Percentiles rank a stretch among this genome's conserved stretches.
Evolutionary conservation across 331 rosid species (phyloP).

Genomic region (Malus hybrid): DNA sequence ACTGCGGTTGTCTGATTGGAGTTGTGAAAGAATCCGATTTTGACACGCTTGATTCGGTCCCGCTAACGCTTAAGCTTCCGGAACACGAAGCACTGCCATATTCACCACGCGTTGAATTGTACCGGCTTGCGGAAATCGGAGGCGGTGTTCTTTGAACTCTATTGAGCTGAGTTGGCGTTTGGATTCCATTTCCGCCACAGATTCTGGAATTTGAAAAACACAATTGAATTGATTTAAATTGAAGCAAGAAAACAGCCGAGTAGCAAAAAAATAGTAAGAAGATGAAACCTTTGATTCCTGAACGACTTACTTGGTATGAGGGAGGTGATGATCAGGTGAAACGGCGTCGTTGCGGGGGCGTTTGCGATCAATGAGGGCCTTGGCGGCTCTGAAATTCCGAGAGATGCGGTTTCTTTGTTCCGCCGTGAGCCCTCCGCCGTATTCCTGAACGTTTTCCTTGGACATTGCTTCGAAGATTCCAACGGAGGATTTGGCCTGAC

Average conservation of each 20-base stretch:
- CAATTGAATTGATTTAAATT: neutral
- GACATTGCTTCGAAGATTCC: neutral
- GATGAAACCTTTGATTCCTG: too few relatives aligned
- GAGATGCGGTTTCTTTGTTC: constrained; percentile 14
- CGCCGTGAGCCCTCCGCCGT: constrained; percentile 20
- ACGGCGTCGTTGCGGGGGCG: too few relatives aligned
- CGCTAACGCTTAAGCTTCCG: neutral
- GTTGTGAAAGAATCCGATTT: constrained; percentile 35
- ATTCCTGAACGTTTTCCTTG: neutral
- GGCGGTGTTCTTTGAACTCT: constrained; percentile 25
- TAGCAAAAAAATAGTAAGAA: too few relatives aligned
- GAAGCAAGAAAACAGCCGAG: neutral
- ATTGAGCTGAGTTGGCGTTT: constrained; percentile 14
- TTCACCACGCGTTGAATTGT: constrained; percentile 6
- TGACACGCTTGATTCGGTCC: neutral
- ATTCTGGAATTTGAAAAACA: too few relatives aligned
- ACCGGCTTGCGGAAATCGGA: neutral
- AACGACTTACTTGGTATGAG: too few relatives aligned
- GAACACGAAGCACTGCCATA: neutral
- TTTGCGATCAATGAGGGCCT: too few relatives aligned
- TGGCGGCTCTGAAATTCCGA: too few relatives aligned
- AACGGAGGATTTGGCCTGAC: neutral
- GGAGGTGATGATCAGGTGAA: too few relatives aligned
- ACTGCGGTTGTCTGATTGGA: constrained; percentile 24
- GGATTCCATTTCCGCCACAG: constrained; percentile 18